Base-by-base conservation (phyloP, 305 asterid species). In the Stenogyne calaminthoides region DNA sequence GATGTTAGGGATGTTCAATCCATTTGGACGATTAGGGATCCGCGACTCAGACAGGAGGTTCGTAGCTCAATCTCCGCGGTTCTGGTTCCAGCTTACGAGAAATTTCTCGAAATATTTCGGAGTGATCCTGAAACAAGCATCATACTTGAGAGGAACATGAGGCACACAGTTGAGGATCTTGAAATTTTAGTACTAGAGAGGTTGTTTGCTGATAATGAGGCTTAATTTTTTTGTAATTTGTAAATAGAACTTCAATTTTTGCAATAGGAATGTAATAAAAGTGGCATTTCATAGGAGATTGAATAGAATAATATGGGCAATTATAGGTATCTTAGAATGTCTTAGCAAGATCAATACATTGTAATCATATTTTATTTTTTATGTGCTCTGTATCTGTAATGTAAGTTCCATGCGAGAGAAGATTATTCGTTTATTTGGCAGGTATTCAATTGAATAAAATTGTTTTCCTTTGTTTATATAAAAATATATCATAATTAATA, bases 131-230 rank as follows among this genome's bases (percentile, higher is more conserved):
- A 81, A 15, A 40, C 61, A 9, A 75, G 44, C 60, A 4, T 61
- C 29, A 6, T 64, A 11, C 66, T 76, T 46, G 75, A 70, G 42
- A 62, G 69, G 27, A 76, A 72, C 34, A 66, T 60, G 25, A 83
- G 65, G 81, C 76, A 87, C 73, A 72, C 93, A 16, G 77, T 61
- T 29, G 66, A 78, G 69, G 86, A 87, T 16, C 80, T 89, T 9
- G 46, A 70, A 74, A 70, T 22, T 20, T 76, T 86, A 55, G 37
- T 88, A 2, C 71, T 66, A 19, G 71, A 29, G 42, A 56, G 65
- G 2, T 56, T 88, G 84, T 80, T 88, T 76, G 78, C 75, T 34
- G 27, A 69, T n/a, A 65, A 15, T n/a, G 76, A 70, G 27, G 6
- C 32, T 58, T 25, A 10, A 39, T 14, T 57, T 22, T 7, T 18